Evolutionary conservation across 129 eudicot genomes (phyloP).

Genomic region (Dittrichia graveolens): DNA sequence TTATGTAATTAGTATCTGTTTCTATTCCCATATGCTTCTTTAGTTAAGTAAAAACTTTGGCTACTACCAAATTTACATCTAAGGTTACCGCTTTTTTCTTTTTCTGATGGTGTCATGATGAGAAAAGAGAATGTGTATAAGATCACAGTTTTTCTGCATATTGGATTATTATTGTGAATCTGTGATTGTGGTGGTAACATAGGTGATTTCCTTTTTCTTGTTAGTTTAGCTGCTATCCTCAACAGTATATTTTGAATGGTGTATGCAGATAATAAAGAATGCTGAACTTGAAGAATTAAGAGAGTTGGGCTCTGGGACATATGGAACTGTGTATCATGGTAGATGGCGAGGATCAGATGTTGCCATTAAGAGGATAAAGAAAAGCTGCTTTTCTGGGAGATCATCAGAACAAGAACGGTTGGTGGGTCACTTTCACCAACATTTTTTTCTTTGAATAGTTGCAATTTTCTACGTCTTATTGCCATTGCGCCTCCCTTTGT

Average conservation of each 20-base stretch:
- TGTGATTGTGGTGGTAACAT: not conserved
- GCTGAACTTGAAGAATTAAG: slow-evolving; percentile 91
- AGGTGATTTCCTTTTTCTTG: too few relatives aligned
- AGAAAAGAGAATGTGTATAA: not conserved
- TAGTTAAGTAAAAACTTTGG: not conserved
- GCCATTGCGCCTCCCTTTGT: slow-evolving; percentile 6
- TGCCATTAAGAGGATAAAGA: slow-evolving; percentile 86
- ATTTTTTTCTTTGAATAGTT: not conserved
- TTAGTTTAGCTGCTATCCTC: not conserved
- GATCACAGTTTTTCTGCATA: not conserved
- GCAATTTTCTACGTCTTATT: not conserved
- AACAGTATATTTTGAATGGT: slow-evolving; percentile 18
- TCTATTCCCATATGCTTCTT: not conserved
- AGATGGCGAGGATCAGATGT: slow-evolving; percentile 97
- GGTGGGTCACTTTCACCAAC: slow-evolving; percentile 53
- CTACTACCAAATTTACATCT: not conserved
- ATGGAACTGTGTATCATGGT: slow-evolving; percentile 91
- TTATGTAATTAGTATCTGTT: not conserved
- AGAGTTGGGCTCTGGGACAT: slow-evolving; percentile 92
- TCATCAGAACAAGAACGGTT: slow-evolving; percentile 86
- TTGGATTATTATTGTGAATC: not conserved
- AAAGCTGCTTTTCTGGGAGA: slow-evolving; percentile 87
- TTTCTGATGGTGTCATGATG: not conserved
- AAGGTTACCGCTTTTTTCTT: not conserved
- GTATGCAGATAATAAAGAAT: slow-evolving; percentile 73